These are phyloP conservation scores for Backusella parvicylindrica DNA, from an alignment of 192 early-diverging fungal species.

Conservation along the genomic window DNA sequence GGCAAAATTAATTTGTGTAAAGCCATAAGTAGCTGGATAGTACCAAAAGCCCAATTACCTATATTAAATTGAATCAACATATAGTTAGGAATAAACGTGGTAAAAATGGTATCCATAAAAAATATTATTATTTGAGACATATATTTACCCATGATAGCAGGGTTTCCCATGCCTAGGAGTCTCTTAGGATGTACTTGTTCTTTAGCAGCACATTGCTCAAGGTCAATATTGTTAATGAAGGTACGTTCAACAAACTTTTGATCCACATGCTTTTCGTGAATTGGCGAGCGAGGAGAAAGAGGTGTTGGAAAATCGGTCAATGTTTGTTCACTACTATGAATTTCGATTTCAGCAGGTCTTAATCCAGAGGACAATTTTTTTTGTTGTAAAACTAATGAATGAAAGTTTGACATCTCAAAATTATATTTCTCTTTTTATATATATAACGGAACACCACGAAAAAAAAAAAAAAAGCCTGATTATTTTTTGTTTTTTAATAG, in stretches of 20 bases:
- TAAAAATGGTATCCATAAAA: not conserved
- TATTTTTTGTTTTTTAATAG: not conserved
- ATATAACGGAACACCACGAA: not conserved
- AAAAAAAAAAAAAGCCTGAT: not conserved
- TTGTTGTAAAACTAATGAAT: conserved; percentile 3
- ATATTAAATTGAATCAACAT: not conserved
- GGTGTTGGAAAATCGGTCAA: not conserved
- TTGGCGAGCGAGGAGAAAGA: not conserved
- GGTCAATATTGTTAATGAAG: not conserved
- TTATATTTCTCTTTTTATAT: not conserved
- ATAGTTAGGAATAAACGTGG: not conserved
- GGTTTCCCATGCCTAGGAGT: not conserved
- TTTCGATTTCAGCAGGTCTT: not conserved
- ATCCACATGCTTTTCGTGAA: not conserved
- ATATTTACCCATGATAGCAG: not conserved
- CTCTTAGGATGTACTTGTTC: not conserved
- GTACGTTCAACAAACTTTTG: not conserved
- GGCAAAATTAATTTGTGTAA: conserved; percentile 22
- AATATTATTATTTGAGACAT: too few relatives aligned
- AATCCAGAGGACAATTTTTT: not conserved
- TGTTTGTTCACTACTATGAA: not conserved
- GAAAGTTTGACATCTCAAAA: not conserved
- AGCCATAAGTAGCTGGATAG: conserved; percentile 16
- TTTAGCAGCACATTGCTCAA: not conserved
- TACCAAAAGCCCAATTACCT: conserved; percentile 23